These are phyloP conservation scores for Auricularia cornea DNA, from an alignment of 768 basidiomycete genomes.

Conservation along the genomic window DNA sequence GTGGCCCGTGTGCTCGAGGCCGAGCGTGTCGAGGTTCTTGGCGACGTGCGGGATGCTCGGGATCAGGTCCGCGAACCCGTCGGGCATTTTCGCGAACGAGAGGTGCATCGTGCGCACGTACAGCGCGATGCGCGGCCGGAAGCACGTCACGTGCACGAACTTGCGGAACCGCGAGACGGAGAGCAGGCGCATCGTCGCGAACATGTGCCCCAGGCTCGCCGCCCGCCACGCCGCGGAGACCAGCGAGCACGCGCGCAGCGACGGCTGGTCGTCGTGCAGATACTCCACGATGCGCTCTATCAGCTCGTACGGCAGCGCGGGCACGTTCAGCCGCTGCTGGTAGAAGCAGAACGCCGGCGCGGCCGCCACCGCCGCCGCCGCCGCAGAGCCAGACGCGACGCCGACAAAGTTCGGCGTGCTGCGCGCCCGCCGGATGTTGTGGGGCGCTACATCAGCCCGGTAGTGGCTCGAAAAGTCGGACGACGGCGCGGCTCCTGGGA, in stretches of 20 bases:
- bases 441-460: background rate
- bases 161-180: background rate
- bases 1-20: background rate
- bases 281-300: constrained; percentile 13
- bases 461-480: background rate
- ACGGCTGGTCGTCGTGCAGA: constrained; percentile 10
- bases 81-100: background rate
- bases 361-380: background rate
- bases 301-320: constrained; percentile 7
- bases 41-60: background rate
- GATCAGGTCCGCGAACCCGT: background rate
- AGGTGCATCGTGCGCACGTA: background rate
- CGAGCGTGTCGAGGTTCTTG: background rate
- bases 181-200: background rate
- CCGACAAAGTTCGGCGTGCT: background rate
- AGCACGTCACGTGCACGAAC: background rate
- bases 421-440: background rate
- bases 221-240: constrained; percentile 5
- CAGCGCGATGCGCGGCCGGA: background rate
- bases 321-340: background rate
- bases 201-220: constrained; percentile 11
- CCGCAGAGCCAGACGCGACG: background rate
- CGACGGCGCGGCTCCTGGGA: background rate
- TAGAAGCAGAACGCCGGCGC: background rate
- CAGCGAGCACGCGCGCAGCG: constrained; percentile 7